A percentile compares a stretch with the other conserved stretches of the same genome.
These are phyloP conservation scores for Artomyces pyxidatus DNA, from an alignment of 768 basidiomycete genomes.

Conservation along the genomic window DNA sequence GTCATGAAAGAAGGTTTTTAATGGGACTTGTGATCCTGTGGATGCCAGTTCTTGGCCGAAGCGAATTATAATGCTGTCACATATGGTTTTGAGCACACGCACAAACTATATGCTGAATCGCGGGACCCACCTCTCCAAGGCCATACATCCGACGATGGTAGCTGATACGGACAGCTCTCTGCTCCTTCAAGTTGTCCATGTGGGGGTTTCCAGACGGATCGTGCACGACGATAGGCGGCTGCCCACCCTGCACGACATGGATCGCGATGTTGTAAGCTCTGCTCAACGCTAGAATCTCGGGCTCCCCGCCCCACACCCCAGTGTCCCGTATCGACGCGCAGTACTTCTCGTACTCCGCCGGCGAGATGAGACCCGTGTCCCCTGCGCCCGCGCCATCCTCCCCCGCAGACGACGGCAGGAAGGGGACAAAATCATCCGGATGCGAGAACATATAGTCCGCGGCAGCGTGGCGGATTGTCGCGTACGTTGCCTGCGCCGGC, in stretches of 20 bases:
- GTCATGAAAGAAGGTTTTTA: constrained; percentile 9
- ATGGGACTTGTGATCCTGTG: constrained; percentile 12
- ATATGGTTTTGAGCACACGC: constrained; percentile 8
- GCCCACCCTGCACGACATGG: constrained; percentile 80
- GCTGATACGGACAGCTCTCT: constrained; percentile 58
- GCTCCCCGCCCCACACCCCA: constrained; percentile 95
- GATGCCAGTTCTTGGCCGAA: constrained; percentile 44
- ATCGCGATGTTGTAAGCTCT: constrained; percentile 78
- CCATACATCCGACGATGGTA: constrained; percentile 95
- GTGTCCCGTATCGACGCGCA: constrained; percentile 74
- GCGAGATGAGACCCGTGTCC: constrained; percentile 65
- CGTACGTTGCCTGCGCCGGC: constrained; percentile 48
- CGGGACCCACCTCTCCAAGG: constrained; percentile 74
- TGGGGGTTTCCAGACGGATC: constrained; percentile 38
- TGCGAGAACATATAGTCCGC: constrained; percentile 77
- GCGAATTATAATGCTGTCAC: constrained; percentile 81
- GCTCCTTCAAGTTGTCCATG: constrained; percentile 26
- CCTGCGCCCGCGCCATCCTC: constrained; percentile 62
- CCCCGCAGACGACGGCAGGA: constrained; percentile 66
- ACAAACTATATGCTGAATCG: background rate
- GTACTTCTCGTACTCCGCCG: constrained; percentile 59
- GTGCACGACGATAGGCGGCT: constrained; percentile 80
- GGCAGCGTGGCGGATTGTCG: constrained; percentile 56
- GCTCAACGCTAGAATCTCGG: constrained; percentile 88
- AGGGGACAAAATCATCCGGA: constrained; percentile 87